A percentile compares a stretch with the other conserved stretches of the same genome.
These are phyloP conservation scores for Chlamydomonas asymmetrica DNA, from an alignment of 139 green algal species.

Conservation along the genomic window DNA sequence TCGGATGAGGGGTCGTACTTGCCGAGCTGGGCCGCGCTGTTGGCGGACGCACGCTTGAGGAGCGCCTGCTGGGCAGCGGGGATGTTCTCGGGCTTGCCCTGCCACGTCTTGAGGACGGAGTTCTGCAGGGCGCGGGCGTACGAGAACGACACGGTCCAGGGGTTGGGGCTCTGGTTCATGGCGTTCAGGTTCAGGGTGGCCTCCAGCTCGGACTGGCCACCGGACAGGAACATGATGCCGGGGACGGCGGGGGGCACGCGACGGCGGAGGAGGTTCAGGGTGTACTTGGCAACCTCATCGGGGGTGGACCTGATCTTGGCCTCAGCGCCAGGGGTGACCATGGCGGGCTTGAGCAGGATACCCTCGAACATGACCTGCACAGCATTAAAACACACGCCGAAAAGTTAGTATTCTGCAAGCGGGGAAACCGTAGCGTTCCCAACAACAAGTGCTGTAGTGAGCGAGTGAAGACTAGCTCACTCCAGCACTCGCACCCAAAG, in stretches of 20 bases:
- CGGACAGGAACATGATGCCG: slow-evolving; percentile 99
- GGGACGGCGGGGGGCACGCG: slow-evolving; percentile 96
- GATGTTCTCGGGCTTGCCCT: slow-evolving; percentile 87
- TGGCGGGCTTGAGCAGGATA: slow-evolving; percentile 99
- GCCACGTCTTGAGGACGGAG: slow-evolving; percentile 85
- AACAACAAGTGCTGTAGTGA: too few relatives aligned
- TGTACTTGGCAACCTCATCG: slow-evolving; percentile 91
- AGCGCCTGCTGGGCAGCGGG: slow-evolving; percentile 88
- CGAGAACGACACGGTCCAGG: slow-evolving; percentile 99
- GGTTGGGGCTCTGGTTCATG: slow-evolving; percentile 99
- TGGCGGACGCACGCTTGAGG: slow-evolving; percentile 91
- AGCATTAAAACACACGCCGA: background rate
- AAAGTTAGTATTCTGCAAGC: too few relatives aligned
- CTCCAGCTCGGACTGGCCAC: slow-evolving; percentile 99
- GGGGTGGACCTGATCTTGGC: slow-evolving; percentile 69
- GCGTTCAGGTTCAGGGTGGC: slow-evolving; percentile 99
- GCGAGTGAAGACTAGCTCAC: too few relatives aligned
- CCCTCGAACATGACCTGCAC: slow-evolving; percentile 96
- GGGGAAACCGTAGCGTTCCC: too few relatives aligned
- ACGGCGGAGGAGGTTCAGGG: slow-evolving; percentile 92
- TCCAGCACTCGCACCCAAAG: too few relatives aligned
- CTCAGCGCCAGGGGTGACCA: slow-evolving; percentile 98
- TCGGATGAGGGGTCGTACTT: slow-evolving; percentile 89
- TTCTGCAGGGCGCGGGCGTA: slow-evolving; percentile 98
- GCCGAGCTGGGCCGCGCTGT: slow-evolving; percentile 93